Base-by-base conservation (phyloP, 148 eudicot genomes). In the Vaccinium macrocarpon region DNA sequence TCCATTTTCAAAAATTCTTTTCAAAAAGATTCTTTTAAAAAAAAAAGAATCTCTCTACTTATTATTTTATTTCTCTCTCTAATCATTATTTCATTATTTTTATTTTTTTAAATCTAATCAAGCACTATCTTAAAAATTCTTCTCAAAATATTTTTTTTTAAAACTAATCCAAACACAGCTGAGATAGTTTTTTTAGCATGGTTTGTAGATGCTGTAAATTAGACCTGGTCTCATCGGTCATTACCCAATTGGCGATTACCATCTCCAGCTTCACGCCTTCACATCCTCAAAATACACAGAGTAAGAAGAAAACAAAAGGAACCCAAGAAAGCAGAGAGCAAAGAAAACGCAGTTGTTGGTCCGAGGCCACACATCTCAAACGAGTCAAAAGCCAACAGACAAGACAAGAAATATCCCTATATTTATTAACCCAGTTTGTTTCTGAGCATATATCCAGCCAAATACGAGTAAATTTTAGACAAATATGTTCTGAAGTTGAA, bases 381-480 rank as follows among this genome's bases (percentile, higher is more conserved):
- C 23, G 80, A 18, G 53, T 13, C 50, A 38, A 74, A 38, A 25
- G 46, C 59, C 56, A 77, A 25, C 52, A 11, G 25, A 77, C 57
- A 50, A 32, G 42, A 50, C 38, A 16, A 21, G n/a, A 78, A 27
- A 51, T 5, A 6, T 27, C 8, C 32, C 35, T 3, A 12, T 11
- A 68, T 3, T 27, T 11, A 50, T 5, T 52, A 25, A 2, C 5
- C 1, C 14, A 8, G 6, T 78, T 78, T 29, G 52, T 51, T 14
- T 77, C 79, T 78, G 38, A 52, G 61, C 32, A 76, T 23, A n/a
- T 50, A 76, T 49, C 56, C 56, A 76, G 29, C 56, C 50, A 23
- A 49, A n/a, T 2, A 7, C 46, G 46, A 42, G 46, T 42, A 25
- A 27, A 52, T 52, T 27, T 5, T 19, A 27, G 19, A 25, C 1